Percentiles rank a stretch among this genome's conserved stretches.
phyloP scores from a whole-genome alignment of 805 yeast genomes.

The Saccharomycopsis synnaedendra region DNA sequence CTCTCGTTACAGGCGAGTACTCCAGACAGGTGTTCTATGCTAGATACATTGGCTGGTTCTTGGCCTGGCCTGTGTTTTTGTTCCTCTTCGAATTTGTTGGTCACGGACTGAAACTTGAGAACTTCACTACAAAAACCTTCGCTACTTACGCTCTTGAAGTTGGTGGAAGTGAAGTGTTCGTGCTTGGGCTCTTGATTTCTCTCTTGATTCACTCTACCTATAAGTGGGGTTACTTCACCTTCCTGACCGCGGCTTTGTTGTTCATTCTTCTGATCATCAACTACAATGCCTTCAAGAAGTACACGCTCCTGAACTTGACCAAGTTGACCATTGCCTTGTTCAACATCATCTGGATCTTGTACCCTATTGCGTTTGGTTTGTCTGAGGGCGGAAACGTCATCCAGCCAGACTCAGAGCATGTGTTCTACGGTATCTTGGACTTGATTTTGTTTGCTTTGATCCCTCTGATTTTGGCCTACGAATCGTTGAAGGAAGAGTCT shows the following conservation, averaged over 20 bases:
- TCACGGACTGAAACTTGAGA: constrained; percentile 17
- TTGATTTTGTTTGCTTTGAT: constrained; percentile 28
- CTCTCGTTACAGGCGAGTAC: constrained; percentile 21
- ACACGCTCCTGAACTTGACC: constrained; percentile 18
- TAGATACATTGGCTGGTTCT: constrained; percentile 46
- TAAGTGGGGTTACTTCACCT: constrained; percentile 61
- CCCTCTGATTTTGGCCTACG: constrained; percentile 19
- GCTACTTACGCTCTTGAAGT: constrained; percentile 31
- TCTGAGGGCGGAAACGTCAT: constrained; percentile 55
- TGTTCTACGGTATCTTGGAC: constrained; percentile 49
- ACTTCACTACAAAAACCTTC: constrained; percentile 23
- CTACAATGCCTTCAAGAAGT: constrained; percentile 6
- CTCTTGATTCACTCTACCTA: constrained; percentile 41
- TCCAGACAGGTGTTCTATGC: constrained; percentile 46
- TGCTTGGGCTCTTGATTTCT: constrained; percentile 47
- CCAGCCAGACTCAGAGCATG: constrained; percentile 46
- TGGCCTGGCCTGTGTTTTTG: constrained; percentile 36
- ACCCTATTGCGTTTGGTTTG: constrained; percentile 42
- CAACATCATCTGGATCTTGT: constrained; percentile 35
- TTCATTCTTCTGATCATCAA: constrained; percentile 23
- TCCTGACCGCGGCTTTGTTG: constrained; percentile 35
- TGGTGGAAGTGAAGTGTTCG: constrained; percentile 35
- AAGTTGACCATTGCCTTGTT: constrained; percentile 19
- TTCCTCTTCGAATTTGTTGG: constrained; percentile 24
- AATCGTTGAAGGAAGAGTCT: background rate